Conservation (phyloP, 2,329 filamentous ascomycete genomes). For the Colletotrichum salicis region DNA sequence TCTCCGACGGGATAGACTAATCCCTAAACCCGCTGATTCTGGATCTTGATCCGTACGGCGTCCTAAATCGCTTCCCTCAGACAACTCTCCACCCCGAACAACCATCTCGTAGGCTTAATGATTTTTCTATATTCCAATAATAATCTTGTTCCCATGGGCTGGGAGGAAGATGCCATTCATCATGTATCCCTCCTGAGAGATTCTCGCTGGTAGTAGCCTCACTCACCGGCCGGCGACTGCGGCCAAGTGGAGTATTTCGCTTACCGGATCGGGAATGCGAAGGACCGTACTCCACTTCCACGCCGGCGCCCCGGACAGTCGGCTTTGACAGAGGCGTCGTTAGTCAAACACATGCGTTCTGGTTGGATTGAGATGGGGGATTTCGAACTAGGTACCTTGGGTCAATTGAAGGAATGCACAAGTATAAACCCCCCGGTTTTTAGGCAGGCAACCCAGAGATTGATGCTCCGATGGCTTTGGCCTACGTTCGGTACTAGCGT, state of each 20-base stretch:
- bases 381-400: too few species aligned
- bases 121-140: too few species aligned
- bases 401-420: neutral
- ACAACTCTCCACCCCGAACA: neutral
- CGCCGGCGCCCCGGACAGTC: too few species aligned
- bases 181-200: neutral
- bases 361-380: too few species aligned
- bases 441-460: neutral
- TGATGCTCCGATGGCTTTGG: neutral
- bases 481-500: neutral
- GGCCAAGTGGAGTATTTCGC: slow-evolving; percentile 6
- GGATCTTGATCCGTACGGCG: neutral
- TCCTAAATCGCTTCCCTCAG: neutral
- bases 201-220: neutral
- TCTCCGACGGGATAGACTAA: neutral
- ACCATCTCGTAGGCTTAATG: too few species aligned
- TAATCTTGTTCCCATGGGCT: neutral
- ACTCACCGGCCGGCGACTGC: neutral
- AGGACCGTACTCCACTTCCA: neutral
- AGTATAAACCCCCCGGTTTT: neutral
- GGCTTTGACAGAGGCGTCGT: neutral
- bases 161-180: neutral
- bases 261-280: slow-evolving; percentile 29
- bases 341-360: neutral
- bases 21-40: neutral